A percentile compares a stretch with the other conserved stretches of the same genome.
Evolutionary conservation across 2,329 filamentous ascomycete species (phyloP).

Genomic region (Aspergillus phoenicis): DNA sequence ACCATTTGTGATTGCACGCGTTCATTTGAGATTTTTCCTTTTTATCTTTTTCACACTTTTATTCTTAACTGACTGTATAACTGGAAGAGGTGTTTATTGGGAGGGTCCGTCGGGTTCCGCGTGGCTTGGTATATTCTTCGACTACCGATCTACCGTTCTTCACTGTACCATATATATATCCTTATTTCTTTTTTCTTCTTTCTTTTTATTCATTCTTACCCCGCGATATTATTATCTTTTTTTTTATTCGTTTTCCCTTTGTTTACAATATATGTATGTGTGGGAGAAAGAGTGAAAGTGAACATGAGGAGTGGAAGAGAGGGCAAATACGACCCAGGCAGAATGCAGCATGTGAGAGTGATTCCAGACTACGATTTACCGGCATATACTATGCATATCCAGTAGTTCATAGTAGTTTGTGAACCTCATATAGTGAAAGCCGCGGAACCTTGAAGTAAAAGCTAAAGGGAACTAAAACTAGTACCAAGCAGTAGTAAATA

Average conservation of each 20-base stretch:
- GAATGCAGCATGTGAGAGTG: background rate
- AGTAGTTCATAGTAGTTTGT: too few species aligned
- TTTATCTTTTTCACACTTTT: background rate
- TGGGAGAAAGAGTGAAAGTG: background rate
- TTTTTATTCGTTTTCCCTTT: constrained; percentile 5
- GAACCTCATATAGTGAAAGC: background rate
- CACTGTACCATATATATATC: constrained; percentile 18
- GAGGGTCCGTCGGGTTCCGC: constrained; percentile 9
- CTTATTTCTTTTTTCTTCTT: background rate
- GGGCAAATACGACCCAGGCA: background rate
- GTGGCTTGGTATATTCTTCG: background rate
- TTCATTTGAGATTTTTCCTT: background rate
- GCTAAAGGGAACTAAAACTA: background rate
- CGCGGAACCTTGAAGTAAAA: background rate
- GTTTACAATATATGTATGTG: constrained; percentile 5
- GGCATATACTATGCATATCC: too few species aligned
- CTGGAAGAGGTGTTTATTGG: constrained; percentile 19
- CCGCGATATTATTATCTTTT: background rate
- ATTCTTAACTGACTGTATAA: constrained; percentile 16
- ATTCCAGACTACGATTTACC: background rate
- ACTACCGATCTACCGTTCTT: constrained; percentile 10
- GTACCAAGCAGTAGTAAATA: too few species aligned
- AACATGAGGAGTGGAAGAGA: background rate
- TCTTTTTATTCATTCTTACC: background rate
- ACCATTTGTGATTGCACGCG: constrained; percentile 18